phyloP scores from a whole-genome alignment of 352 stramenopile genomes.

The Globisporangium megalacanthum region DNA sequence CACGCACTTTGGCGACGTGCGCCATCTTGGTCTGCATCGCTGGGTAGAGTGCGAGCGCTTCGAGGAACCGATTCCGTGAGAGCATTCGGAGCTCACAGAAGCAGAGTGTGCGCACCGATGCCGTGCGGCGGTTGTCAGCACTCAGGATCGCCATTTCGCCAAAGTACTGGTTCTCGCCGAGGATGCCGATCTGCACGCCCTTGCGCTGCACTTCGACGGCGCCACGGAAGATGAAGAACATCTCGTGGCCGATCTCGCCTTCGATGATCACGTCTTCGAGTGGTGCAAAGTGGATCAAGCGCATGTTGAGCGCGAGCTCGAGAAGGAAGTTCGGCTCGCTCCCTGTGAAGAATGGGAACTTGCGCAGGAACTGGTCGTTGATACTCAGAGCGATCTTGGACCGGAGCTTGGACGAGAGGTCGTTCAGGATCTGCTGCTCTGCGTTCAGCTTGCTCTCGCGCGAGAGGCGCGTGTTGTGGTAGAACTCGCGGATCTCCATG shows the following conservation, averaged over 20 bases:
- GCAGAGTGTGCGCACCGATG: slow-evolving; percentile 68
- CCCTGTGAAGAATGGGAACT: slow-evolving; percentile 77
- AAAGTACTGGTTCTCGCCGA: slow-evolving; percentile 82
- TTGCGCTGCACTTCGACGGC: slow-evolving; percentile 66
- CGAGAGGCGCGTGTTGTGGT: slow-evolving; percentile 69
- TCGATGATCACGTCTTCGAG: slow-evolving; percentile 78
- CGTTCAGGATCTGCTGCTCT: slow-evolving; percentile 62
- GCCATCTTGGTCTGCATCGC: slow-evolving; percentile 61
- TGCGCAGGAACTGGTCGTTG: slow-evolving; percentile 77
- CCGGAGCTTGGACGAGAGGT: slow-evolving; percentile 62
- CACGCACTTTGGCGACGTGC: slow-evolving; percentile 32
- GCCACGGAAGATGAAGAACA: slow-evolving; percentile 84
- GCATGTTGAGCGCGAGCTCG: slow-evolving; percentile 77
- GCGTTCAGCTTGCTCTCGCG: slow-evolving; percentile 66
- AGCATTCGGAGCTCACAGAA: slow-evolving; percentile 82
- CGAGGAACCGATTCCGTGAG: slow-evolving; percentile 71
- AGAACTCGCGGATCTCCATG: slow-evolving; percentile 81
- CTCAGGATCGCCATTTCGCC: slow-evolving; percentile 82
- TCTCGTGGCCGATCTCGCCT: slow-evolving; percentile 76
- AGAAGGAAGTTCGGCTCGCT: slow-evolving; percentile 81
- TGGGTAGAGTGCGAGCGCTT: slow-evolving; percentile 63
- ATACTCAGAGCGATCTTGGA: slow-evolving; percentile 79
- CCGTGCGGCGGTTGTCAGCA: slow-evolving; percentile 61
- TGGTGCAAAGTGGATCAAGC: slow-evolving; percentile 76
- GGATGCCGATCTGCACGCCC: slow-evolving; percentile 51